phyloP scores from a whole-genome alignment of 371 early-diverging fungal genomes.

The Syncephalis plumigaleata region DNA sequence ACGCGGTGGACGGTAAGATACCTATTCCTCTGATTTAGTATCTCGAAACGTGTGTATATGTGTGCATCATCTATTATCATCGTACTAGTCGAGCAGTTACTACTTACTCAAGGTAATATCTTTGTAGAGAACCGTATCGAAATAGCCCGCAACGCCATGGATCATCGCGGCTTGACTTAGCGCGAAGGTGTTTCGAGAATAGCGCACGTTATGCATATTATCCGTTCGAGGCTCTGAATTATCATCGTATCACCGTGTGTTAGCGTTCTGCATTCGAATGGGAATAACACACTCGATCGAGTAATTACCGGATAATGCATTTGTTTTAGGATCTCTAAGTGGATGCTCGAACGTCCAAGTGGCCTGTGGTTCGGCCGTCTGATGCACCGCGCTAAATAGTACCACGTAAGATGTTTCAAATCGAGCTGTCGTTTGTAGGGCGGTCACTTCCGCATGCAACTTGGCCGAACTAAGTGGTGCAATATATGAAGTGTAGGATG shows the following conservation, averaged over 20 bases:
- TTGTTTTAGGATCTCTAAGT: too few species aligned
- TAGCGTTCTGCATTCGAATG: too few species aligned
- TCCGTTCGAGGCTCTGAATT: conserved; percentile 27
- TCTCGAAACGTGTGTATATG: too few species aligned
- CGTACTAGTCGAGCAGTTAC: too few species aligned
- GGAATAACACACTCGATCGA: too few species aligned
- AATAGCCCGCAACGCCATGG: conserved; percentile 92
- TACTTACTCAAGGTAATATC: conserved; percentile 67
- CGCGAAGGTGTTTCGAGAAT: conserved; percentile 28
- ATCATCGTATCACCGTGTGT: too few species aligned
- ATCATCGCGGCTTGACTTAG: conserved; percentile 36
- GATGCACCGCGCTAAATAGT: conserved; percentile 55
- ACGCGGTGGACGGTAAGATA: conserved; percentile 54
- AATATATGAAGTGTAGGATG: conserved; percentile 58
- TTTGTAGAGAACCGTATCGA: conserved; percentile 75
- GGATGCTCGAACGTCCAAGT: conserved; percentile 80
- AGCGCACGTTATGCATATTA: conserved; percentile 56
- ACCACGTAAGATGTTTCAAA: conserved; percentile 89
- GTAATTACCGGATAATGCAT: too few species aligned
- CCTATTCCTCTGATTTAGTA: too few species aligned
- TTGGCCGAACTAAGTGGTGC: conserved; percentile 77
- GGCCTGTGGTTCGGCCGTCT: conserved; percentile 42
- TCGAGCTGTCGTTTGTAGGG: conserved; percentile 40
- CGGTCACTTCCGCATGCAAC: conserved; percentile 39
- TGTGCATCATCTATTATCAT: too few species aligned